Base-by-base conservation (phyloP, 257 asterid species). In the Solanum pinnatisectum region DNA sequence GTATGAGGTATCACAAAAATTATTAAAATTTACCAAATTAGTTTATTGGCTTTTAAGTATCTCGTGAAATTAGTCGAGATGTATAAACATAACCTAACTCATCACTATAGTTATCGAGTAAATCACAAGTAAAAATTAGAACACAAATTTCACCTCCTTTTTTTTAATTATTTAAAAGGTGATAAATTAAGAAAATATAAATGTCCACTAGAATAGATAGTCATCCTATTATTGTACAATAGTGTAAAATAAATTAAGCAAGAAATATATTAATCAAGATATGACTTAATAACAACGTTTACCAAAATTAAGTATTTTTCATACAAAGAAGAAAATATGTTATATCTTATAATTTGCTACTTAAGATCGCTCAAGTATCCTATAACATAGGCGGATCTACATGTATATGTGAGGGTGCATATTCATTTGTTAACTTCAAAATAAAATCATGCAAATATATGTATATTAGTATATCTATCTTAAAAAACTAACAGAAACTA, bases 341-440 rank as follows among this genome's bases (percentile, higher is more conserved):
- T 46, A 46, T 14, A 46, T 46, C 59, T 49, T 49, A 15, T 49
- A 18, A 49, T 49, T 60, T 22, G 12, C 25, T 60, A 60, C 59
- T 65, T 12, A 65, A 65, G 16, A 65, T n/a, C 3, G 1, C 33
- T 65, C 32, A n/a, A 65, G 13, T 65, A 25, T 49, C 8, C 18
- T 14, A 49, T 49, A 4, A 8, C 3, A 49, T 49, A 5, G 8
- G 59, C 1, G 3, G 3, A 14, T 49, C 1, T 2, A 14, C 20
- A 1, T 14, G 0, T 46, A 46, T 13, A 46, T 5, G 1, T 13
- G 6, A 4, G 6, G 1, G 2, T 44, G 5, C 5, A 44, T 44
- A 44, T 4, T 0, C 2, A 46, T 2, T 46, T 4, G 18, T 46
- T 13, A 46, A 46, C 16, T 46, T 46, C 6, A 46, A 46, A 46